Evolutionary conservation across 257 asterid genomes (phyloP), one percentile per base, ranked within the genome.

Genomic region (Solanum phureja): DNA sequence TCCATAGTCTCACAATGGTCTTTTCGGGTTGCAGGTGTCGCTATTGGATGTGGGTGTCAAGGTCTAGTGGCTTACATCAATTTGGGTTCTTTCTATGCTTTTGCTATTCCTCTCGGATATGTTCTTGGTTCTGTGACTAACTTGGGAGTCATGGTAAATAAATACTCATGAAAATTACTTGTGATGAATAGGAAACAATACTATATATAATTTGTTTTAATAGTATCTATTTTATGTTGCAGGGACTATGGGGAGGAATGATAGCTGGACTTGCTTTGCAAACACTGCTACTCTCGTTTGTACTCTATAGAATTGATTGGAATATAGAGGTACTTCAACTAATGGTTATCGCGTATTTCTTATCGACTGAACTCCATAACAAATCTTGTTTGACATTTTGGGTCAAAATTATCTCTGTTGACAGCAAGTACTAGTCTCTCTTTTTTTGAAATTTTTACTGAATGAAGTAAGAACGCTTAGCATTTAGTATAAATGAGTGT

Each of bases 231-330:
- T 21, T n/a, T 35, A 71, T 2, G 34, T 60, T 69, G 86, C 91
- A 94, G 98, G 98, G 98, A 75, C 87, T 95, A 14, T 95, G 98
- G 98, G 94, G 94, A 5, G 96, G 98, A 52, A 95, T 95, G 98
- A 92, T 95, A 85, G 94, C 92, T 83, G 98, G 98, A 64, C 42
- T 90, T 13, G 92, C 88, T n/a, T 77, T 94, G 87, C 98, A 95
- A 90, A 95, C 98, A 3, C 9, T 93, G 74, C 87, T 94, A 87
- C 95, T 95, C 37, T 4, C 86, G 5, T 1, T 92, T 7, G 88
- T 94, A 79, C 91, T 94, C 35, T 95, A 93, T 86, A 91, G 87
- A 91, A 95, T 94, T 88, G 92, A 94, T 89, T 95, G 98, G 98
- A 90, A 86, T 69, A 90, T 82, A 31, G 98, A 95, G 98, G 98